Evolutionary conservation across 2,329 filamentous ascomycete genomes (phyloP).

Genomic region (Pseudophaeomoniella oleicola): DNA sequence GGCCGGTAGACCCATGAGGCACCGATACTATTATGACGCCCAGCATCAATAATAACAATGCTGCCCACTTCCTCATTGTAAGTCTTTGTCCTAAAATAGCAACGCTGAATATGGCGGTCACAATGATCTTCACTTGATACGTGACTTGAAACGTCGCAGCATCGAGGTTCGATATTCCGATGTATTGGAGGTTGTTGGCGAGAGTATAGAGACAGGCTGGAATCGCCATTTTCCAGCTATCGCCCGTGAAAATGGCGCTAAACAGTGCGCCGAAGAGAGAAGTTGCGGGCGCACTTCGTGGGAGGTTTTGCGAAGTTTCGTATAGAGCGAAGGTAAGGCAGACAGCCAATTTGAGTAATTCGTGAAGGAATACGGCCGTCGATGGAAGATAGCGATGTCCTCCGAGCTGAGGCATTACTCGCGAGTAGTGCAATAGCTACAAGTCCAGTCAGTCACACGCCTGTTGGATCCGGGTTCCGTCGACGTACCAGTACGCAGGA

Average conservation of each 20-base stretch:
- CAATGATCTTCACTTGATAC: constrained; percentile 88
- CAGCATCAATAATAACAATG: constrained; percentile 62
- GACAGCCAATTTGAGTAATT: constrained; percentile 77
- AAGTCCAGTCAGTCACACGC: constrained; percentile 5
- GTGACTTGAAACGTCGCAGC: constrained; percentile 87
- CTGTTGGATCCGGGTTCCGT: too few species aligned
- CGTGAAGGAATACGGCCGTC: constrained; percentile 85
- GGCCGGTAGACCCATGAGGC: constrained; percentile 44
- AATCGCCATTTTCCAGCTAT: constrained; percentile 89
- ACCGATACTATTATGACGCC: constrained; percentile 80
- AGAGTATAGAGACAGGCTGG: constrained; percentile 80
- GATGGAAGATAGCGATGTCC: constrained; percentile 86
- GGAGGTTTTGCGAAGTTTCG: constrained; percentile 65
- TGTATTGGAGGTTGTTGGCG: constrained; percentile 87
- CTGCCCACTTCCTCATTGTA: constrained; percentile 61
- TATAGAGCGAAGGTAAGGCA: constrained; percentile 78
- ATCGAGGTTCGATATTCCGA: constrained; percentile 80
- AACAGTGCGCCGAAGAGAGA: constrained; percentile 68
- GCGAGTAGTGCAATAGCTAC: constrained; percentile 85
- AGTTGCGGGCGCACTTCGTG: constrained; percentile 65
- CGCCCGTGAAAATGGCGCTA: constrained; percentile 68
- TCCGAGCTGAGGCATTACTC: constrained; percentile 72
- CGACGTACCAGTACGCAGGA: constrained; percentile 26
- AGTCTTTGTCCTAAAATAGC: constrained; percentile 58
- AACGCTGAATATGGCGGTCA: constrained; percentile 77